Base-by-base conservation (phyloP, 2,329 filamentous ascomycete species). In the Monosporascus sp. region DNA sequence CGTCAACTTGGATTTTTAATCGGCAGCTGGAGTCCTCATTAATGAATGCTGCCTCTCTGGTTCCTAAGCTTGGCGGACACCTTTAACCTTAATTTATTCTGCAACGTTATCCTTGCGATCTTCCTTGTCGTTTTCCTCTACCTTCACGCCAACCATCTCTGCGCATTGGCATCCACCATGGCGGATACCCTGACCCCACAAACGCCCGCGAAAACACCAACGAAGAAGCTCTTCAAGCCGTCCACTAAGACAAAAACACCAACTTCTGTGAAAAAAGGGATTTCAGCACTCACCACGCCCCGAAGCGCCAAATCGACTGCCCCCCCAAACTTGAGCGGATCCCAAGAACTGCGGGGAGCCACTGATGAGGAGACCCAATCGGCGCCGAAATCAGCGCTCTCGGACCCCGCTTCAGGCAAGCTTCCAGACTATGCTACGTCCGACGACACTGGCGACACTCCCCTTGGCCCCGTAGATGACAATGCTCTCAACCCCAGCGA, bases 151-250 rank as follows among this genome's bases (percentile, higher is more conserved):
- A 54, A 58, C 50, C 60, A 57, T 18, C 55, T 65, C 37, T 56
- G 54, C 17, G 53, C 50, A 38, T 44, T 59, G 47, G 47, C 53
- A 31, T 43, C 54, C 49, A 53, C 44, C 46, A 64, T 68, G 63
- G 62, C 64, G 38, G 64, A 66, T 55, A 58, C 61, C 37, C 41
- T 63, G 43, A 48, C 56, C 44, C 62, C 65, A 15, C 63, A 62
- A 47, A 66, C 65, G 27, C 60, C 65, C 17, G 54, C 63, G 24
- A 63, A 55, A 53, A 65, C 65, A 35, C 60, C 65, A n/a, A 56
- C 64, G 25, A 64, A 55, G 54, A 68, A 67, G 55, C 55, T 69
- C 17, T 69, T 69, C 55, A 68, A 68, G 55, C 58, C 66, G 43
- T 63, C 66, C 20, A 63, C 54, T 43, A 67, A 64, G 47, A 68